phyloP scores from a whole-genome alignment of 345 rosid genomes.

The Microcos paniculata region DNA sequence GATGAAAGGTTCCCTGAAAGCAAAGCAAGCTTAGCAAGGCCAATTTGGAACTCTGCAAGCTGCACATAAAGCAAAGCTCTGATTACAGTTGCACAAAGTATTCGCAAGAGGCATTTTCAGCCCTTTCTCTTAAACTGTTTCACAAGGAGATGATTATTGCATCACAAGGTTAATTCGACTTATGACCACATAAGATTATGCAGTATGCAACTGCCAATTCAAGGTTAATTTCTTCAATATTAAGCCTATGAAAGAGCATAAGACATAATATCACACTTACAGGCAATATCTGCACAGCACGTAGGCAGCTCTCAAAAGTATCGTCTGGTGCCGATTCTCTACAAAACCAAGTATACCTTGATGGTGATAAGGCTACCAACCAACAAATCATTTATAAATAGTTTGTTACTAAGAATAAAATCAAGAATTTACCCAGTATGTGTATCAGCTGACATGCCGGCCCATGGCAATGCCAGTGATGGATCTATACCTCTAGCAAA shows the following conservation, averaged over 20 bases:
- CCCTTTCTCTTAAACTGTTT: conserved; percentile 5
- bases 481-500: conserved; percentile 97
- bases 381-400: conserved; percentile 7
- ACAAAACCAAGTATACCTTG: conserved; percentile 24
- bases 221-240: conserved; percentile 3
- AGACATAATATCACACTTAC: conserved; percentile 41
- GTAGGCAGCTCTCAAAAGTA: conserved; percentile 89
- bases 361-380: conserved; percentile 18
- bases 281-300: conserved; percentile 85
- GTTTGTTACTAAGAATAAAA: conserved; percentile 12
- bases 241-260: conserved; percentile 4
- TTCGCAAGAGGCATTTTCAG: background rate
- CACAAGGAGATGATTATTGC: conserved; percentile 1
- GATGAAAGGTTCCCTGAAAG: conserved; percentile 67
- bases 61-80: conserved; percentile 37
- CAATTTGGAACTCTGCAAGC: conserved; percentile 93
- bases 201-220: conserved; percentile 3
- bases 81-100: background rate
- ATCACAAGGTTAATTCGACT: background rate
- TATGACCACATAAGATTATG: background rate
- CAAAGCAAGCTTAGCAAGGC: conserved; percentile 82
- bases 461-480: conserved; percentile 95
- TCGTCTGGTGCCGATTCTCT: conserved; percentile 67
- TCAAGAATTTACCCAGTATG: conserved; percentile 51
- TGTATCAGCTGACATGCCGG: conserved; percentile 89